Conservation (phyloP, 108 stramenopile species). For the Cyclotella cryptica region DNA sequence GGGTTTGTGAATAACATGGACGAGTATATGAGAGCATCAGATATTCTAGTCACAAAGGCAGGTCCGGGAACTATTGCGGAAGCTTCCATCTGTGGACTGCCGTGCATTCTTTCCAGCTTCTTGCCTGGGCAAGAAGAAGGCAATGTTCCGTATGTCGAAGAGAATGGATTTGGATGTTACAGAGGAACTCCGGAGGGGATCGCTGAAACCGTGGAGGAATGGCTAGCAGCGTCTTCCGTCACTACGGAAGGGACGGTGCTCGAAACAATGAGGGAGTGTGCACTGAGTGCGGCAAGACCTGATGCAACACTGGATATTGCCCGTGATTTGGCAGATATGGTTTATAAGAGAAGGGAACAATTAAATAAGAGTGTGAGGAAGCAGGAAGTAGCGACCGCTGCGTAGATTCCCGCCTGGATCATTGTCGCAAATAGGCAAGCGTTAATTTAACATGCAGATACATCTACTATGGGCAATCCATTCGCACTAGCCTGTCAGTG, state of each 20-base stretch:
- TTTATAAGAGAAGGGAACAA: conserved; percentile 50
- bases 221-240: conserved; percentile 67
- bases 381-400: conserved; percentile 8
- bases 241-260: conserved; percentile 43
- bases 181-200: conserved; percentile 75
- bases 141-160: conserved; percentile 90
- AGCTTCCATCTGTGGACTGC: conserved; percentile 93
- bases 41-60: conserved; percentile 89
- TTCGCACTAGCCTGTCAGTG: too few species aligned
- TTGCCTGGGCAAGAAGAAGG: conserved; percentile 97
- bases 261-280: conserved; percentile 67
- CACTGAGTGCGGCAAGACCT: conserved; percentile 81
- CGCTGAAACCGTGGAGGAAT: conserved; percentile 83
- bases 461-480: too few species aligned
- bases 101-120: conserved; percentile 90
- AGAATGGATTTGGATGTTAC: conserved; percentile 92
- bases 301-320: conserved; percentile 90
- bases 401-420: background rate
- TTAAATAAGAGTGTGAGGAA: conserved; percentile 15
- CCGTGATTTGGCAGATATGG: conserved; percentile 79
- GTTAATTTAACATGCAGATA: too few species aligned
- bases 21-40: conserved; percentile 94
- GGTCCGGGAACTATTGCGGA: conserved; percentile 98
- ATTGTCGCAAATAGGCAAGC: too few species aligned
- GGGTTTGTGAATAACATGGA: conserved; percentile 98